phyloP scores from a whole-genome alignment of 495 filamentous ascomycete genomes.

The Neurospora hispaniola region DNA sequence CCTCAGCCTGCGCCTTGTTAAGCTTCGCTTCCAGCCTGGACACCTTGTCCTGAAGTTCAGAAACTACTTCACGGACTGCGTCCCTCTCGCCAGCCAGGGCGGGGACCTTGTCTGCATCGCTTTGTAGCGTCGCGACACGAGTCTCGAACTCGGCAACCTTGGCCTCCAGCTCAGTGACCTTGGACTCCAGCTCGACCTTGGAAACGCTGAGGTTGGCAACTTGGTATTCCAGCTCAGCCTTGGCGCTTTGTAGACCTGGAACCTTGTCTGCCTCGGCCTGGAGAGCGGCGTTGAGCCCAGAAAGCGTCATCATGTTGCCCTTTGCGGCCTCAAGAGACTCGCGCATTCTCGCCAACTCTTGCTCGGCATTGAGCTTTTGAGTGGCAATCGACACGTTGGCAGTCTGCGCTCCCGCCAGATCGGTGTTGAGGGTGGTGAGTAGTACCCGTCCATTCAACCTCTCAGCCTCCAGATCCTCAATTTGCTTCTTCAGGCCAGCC shows the following conservation, averaged over 20 bases:
- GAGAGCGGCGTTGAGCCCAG: constrained; percentile 19
- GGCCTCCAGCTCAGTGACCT: constrained; percentile 14
- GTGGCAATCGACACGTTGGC: constrained; percentile 22
- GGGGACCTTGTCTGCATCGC: constrained; percentile 17
- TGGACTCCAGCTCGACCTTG: constrained; percentile 19
- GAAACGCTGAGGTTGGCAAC: constrained; percentile 6
- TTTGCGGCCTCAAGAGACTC: constrained; percentile 14
- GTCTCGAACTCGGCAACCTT: constrained; percentile 11
- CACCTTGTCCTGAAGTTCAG: constrained; percentile 17
- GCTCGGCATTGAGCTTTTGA: constrained; percentile 20
- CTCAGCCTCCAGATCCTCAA: constrained; percentile 15
- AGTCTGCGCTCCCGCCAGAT: constrained; percentile 21
- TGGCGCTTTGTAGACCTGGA: constrained; percentile 4
- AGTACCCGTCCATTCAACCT: constrained; percentile 11
- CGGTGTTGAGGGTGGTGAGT: constrained; percentile 19
- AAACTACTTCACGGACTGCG: constrained; percentile 18
- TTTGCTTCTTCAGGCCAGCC: constrained; percentile 21
- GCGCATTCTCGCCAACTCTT: constrained; percentile 12
- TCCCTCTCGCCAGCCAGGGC: constrained; percentile 15
- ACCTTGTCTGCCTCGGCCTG: constrained; percentile 22
- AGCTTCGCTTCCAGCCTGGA: constrained; percentile 17
- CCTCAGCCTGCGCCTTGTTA: constrained; percentile 17
- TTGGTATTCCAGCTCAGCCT: constrained; percentile 15
- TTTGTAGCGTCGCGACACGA: constrained; percentile 15
- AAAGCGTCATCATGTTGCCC: constrained; percentile 17